Percentiles rank a stretch among this genome's conserved stretches.
phyloP scores from a whole-genome alignment of 2,329 filamentous ascomycete genomes.

The Mycocentrospora acerina region DNA sequence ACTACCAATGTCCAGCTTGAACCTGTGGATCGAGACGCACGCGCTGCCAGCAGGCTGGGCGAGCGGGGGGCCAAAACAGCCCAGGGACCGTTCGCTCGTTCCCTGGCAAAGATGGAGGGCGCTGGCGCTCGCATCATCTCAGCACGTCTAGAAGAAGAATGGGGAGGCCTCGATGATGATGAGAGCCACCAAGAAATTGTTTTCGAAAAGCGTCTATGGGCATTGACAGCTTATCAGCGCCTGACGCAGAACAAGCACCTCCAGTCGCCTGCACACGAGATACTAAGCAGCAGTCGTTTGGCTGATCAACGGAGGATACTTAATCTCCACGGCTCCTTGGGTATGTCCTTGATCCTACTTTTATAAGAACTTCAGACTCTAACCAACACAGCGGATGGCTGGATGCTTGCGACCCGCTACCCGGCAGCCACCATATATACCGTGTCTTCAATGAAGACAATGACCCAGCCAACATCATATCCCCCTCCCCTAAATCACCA shows the following conservation, averaged over 20 bases:
- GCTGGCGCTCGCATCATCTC: constrained; percentile 28
- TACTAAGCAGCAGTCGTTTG: constrained; percentile 21
- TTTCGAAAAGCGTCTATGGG: constrained; percentile 33
- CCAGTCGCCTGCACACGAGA: constrained; percentile 27
- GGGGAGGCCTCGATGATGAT: constrained; percentile 29
- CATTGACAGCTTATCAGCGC: constrained; percentile 27
- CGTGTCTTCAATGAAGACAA: constrained; percentile 21
- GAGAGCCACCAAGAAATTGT: constrained; percentile 27
- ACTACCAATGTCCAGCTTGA: constrained; percentile 19
- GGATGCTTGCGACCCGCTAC: constrained; percentile 29
- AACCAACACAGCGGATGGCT: constrained; percentile 22
- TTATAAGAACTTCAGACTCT: constrained; percentile 1
- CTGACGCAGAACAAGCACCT: constrained; percentile 30
- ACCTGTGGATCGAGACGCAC: constrained; percentile 20
- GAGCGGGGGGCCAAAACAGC: constrained; percentile 18
- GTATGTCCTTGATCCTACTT: constrained; percentile 6
- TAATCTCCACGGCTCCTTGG: constrained; percentile 27
- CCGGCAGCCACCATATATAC: constrained; percentile 27
- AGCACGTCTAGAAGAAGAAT: constrained; percentile 27
- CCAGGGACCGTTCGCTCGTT: constrained; percentile 23
- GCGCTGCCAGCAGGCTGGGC: constrained; percentile 22
- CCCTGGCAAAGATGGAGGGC: constrained; percentile 27
- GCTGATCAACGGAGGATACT: constrained; percentile 24
- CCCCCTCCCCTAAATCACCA: constrained; percentile 31
- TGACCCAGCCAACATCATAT: constrained; percentile 19